These are phyloP conservation scores for Stenogyne calaminthoides DNA, from an alignment of 305 asterid species.

Conservation along the genomic window DNA sequence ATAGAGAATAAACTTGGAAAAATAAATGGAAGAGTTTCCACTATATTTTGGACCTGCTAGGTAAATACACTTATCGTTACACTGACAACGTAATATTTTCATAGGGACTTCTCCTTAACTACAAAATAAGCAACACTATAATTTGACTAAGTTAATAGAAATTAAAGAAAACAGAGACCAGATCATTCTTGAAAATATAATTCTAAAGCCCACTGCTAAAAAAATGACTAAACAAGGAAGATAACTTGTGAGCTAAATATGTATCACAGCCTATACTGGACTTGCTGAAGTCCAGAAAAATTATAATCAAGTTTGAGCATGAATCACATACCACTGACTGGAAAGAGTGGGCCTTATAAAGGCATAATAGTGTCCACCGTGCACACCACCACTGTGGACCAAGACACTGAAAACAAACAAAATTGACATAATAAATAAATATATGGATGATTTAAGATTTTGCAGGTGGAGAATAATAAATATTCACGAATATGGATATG, in stretches of 20 bases:
- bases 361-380: constrained; percentile 67
- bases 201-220: constrained; percentile 6
- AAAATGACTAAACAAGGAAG: constrained; percentile 1
- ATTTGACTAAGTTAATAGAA: constrained; percentile 2
- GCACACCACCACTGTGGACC: constrained; percentile 77
- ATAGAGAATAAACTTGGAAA: neutral
- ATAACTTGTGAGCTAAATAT: neutral
- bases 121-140: constrained; percentile 1
- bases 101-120: neutral
- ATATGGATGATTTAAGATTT: constrained; percentile 20
- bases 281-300: constrained; percentile 22
- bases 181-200: constrained; percentile 5
- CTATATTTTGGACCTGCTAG: neutral
- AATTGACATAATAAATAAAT: constrained; percentile 19
- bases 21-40: neutral
- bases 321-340: constrained; percentile 53
- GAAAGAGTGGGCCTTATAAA: constrained; percentile 64
- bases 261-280: constrained; percentile 3
- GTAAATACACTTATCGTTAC: neutral
- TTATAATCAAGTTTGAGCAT: constrained; percentile 19
- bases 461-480: constrained; percentile 10
- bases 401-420: constrained; percentile 52
- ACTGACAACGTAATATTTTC: constrained; percentile 11
- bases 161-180: constrained; percentile 17
- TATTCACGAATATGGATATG: constrained; percentile 4